Evolutionary conservation across 2,329 filamentous ascomycete genomes (phyloP), one percentile per base, ranked within the genome.

Genomic region (Calycina herbarum): DNA sequence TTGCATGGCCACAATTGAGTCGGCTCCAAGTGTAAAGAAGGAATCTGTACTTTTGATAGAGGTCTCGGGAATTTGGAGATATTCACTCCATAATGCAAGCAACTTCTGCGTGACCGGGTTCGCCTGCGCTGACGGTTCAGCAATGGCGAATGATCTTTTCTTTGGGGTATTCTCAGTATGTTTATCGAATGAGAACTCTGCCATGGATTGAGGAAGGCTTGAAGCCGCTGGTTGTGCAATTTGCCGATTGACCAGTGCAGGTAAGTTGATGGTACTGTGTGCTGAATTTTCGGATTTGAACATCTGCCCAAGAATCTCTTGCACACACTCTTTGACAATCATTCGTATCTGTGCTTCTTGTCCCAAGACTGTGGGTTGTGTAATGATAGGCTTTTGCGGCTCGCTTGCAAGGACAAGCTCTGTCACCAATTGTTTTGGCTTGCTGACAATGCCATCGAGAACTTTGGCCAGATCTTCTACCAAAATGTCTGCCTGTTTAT

Each of bases 401-500:
- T 51, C 45, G 20, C 24, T 10, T 24, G 11, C n/a, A 4, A 51
- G 45, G 8, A 11, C 11, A 24, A 42, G 6, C 3, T 59, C 57
- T 15, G 57, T 61, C 10, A 70, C 60, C 38, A 54, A 42, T 57
- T 68, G 58, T 13, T 66, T 35, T 27, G 63, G 62, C 2, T 66
- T 59, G 61, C 62, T 62, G 38, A 64, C 59, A 58, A 66, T 77
- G 33, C 74, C 76, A 29, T 78, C 73, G 2, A 81, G 67, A 4
- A 72, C 77, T 8, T 73, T 74, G 5, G 77, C 67, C 54, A 80
- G 79, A 0, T 75, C 76, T 24, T 74, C 75, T 0, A 76, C 74
- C n/a, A 81, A 76, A 64, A 77, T 78, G 4, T 63, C 56, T 8
- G 78, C 79, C 66, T 80, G 78, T 3, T 70, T 69, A 61, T 77